Percentiles rank a stretch among this genome's conserved stretches.
phyloP scores from a whole-genome alignment of 2,329 filamentous ascomycete genomes.

The Capronia coronata region DNA sequence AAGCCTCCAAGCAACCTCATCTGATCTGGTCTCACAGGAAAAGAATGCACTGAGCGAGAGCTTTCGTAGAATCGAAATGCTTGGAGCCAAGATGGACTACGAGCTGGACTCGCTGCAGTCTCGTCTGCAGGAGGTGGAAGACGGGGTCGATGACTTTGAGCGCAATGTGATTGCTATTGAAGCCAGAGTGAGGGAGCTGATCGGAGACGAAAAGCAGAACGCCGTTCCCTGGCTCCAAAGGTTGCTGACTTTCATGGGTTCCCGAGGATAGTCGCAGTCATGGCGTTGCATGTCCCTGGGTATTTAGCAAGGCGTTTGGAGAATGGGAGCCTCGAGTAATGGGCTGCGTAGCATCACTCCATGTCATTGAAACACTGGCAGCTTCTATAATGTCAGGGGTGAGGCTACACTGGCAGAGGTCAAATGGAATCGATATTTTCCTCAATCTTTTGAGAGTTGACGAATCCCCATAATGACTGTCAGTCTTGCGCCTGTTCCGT shows the following conservation, averaged over 20 bases:
- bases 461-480: not conserved
- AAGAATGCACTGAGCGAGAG: slow-evolving; percentile 61
- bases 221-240: slow-evolving; percentile 16
- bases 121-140: slow-evolving; percentile 81
- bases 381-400: no score
- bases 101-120: slow-evolving; percentile 74
- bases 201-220: slow-evolving; percentile 45
- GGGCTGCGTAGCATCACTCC: not conserved
- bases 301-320: slow-evolving; percentile 14
- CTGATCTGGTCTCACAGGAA: slow-evolving; percentile 64
- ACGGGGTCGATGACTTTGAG: slow-evolving; percentile 72
- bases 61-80: slow-evolving; percentile 69
- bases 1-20: slow-evolving; percentile 58
- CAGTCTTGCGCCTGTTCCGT: not conserved
- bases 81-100: slow-evolving; percentile 83
- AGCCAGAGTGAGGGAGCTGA: slow-evolving; percentile 56
- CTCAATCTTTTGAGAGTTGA: not conserved
- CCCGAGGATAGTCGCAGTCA: slow-evolving; percentile 8
- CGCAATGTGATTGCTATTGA: slow-evolving; percentile 68
- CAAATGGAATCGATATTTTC: no score
- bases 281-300: not conserved
- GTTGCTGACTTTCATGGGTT: slow-evolving; percentile 15
- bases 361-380: no score
- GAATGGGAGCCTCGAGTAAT: not conserved
- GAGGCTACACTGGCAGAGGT: no score